Percentiles rank a stretch among this genome's conserved stretches.
phyloP scores from a whole-genome alignment of 176 grass and related monocot species.

The Stipa capillata region DNA sequence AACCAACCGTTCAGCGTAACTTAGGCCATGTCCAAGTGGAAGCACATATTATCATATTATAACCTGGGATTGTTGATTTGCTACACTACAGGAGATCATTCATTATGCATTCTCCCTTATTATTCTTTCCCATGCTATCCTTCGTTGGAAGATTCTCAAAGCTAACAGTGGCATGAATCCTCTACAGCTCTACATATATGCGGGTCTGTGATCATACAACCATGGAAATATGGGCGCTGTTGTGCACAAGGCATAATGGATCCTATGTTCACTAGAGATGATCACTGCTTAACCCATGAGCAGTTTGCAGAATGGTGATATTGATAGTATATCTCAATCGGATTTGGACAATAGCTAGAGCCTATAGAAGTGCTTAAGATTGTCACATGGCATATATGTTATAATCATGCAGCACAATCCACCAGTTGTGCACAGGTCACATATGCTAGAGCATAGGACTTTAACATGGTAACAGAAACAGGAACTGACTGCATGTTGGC shows the following conservation, averaged over 20 bases:
- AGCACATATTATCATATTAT: background rate
- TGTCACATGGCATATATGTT: background rate
- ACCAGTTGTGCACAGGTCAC: background rate
- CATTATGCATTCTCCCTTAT: background rate
- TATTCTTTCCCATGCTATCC: background rate
- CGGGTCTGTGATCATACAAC: background rate
- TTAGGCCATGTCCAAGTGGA: background rate
- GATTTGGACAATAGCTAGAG: background rate
- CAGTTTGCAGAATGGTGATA: background rate
- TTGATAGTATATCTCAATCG: background rate
- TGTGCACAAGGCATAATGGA: background rate
- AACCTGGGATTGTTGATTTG: background rate
- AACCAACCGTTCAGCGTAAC: background rate
- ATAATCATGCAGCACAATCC: background rate
- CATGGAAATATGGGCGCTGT: background rate
- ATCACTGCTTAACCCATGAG: background rate
- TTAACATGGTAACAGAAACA: background rate
- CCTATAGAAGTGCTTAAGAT: background rate
- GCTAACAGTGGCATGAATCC: background rate
- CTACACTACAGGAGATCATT: background rate
- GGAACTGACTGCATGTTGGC: background rate
- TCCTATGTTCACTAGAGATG: background rate
- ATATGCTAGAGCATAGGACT: background rate
- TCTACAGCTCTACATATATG: background rate
- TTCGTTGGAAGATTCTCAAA: background rate